phyloP scores from a whole-genome alignment of 768 basidiomycete genomes.

The Tulasnella sp. region DNA sequence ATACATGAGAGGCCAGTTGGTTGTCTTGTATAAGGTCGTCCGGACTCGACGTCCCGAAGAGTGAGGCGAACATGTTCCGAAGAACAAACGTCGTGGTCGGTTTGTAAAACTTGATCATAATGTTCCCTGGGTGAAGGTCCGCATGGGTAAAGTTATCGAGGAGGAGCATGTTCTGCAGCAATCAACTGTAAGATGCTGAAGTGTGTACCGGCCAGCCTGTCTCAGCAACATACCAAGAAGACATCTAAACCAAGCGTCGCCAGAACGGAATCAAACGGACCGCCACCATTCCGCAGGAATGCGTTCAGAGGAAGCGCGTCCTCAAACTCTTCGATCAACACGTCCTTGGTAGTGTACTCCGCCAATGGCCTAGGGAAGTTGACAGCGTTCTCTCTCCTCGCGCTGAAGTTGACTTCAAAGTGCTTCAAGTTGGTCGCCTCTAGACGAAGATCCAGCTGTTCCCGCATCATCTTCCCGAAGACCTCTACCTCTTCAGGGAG shows the following conservation, averaged over 20 bases:
- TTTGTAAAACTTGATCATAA: constrained; percentile 94
- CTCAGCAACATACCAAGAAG: constrained; percentile 76
- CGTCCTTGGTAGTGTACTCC: constrained; percentile 66
- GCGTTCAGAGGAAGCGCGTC: constrained; percentile 81
- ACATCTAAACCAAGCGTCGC: constrained; percentile 92
- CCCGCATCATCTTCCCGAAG: constrained; percentile 94
- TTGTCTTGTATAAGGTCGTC: constrained; percentile 19
- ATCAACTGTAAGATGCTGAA: no score
- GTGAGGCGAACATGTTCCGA: constrained; percentile 44
- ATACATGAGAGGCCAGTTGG: constrained; percentile 19
- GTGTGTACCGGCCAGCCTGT: no score
- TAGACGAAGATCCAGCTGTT: constrained; percentile 80
- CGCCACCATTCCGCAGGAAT: constrained; percentile 84
- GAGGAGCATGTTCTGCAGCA: constrained; percentile 85
- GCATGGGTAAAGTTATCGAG: constrained; percentile 96
- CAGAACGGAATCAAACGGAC: constrained; percentile 78
- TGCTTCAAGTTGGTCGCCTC: constrained; percentile 79
- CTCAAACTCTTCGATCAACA: constrained; percentile 88
- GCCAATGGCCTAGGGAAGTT: constrained; percentile 84
- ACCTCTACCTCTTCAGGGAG: constrained; percentile 90
- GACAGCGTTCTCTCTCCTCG: constrained; percentile 62
- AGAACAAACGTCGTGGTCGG: constrained; percentile 57
- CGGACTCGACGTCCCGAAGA: constrained; percentile 36
- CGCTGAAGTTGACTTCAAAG: constrained; percentile 79
- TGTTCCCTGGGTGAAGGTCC: constrained; percentile 87